These are phyloP conservation scores for Lunasporangiospora selenospora DNA, from an alignment of 192 early-diverging fungal genomes.

Conservation along the genomic window DNA sequence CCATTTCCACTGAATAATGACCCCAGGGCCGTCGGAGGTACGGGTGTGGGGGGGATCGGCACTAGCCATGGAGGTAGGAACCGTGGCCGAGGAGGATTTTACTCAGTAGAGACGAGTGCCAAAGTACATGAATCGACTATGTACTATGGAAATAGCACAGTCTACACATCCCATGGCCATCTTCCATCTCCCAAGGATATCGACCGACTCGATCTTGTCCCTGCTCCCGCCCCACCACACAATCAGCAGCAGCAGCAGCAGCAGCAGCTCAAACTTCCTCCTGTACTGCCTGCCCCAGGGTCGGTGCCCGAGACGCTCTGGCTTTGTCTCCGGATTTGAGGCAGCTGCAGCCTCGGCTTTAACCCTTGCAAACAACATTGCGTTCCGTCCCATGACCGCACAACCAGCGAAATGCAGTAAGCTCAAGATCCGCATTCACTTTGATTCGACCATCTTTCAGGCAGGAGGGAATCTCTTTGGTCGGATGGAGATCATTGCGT, in stretches of 20 bases:
- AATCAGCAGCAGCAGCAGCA: constrained; percentile 7
- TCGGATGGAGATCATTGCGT: constrained; percentile 56
- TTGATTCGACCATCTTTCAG: constrained; percentile 65
- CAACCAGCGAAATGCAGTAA: constrained; percentile 64
- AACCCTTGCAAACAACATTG: constrained; percentile 50
- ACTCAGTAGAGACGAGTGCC: too few species aligned
- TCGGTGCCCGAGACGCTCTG: constrained; percentile 36
- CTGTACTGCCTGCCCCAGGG: constrained; percentile 32
- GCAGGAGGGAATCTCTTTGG: constrained; percentile 65
- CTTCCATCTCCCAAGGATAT: neutral
- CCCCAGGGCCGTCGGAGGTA: too few species aligned
- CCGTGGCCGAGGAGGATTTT: too few species aligned
- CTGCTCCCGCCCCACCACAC: neutral
- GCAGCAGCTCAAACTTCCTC: neutral
- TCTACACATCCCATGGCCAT: too few species aligned
- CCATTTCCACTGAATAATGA: too few species aligned
- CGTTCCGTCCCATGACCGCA: constrained; percentile 61
- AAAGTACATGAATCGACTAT: neutral
- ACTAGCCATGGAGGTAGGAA: too few species aligned
- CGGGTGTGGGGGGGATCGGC: too few species aligned
- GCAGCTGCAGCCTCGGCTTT: constrained; percentile 35
- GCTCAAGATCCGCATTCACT: constrained; percentile 61
- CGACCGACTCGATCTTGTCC: neutral
- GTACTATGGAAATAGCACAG: too few species aligned
- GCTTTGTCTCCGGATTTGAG: constrained; percentile 44